Base-by-base conservation (phyloP, 1,284 basidiomycete genomes). In the Inonotus obliquus region DNA sequence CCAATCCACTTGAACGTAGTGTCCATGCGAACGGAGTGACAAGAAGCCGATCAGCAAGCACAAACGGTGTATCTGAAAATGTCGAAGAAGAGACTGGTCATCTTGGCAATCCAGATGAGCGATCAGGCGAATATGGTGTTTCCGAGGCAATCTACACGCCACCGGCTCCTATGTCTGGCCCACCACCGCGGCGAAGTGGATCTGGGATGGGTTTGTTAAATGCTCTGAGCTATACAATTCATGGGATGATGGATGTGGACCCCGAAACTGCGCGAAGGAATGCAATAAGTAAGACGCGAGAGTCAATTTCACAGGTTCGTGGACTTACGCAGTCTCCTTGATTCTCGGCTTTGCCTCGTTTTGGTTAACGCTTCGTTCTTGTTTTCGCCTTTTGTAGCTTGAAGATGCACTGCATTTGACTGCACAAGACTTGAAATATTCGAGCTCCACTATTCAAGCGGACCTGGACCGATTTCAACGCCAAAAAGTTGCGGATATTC, bases 231-330 rank as follows among this genome's bases (percentile, higher is more conserved):
- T 95, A 98, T 75, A 96, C 94, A 23, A 75, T 99, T 63, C 94
- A 96, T 69, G 94, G 94, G 10, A 96, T 99, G 86, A 98, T 99
- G 89, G 97, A 99, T 69, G 92, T 93, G 6, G 97, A 99, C 76
- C 96, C 97, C 0, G 97, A 98, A 76, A 92, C 91, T 14, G 96
- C 96, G 4, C 82, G 97, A 64, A 81, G 96, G 63, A 97, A 90
- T 69, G 87, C 88, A 62, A 98, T 99, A 66, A 91, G 89, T 65
- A 98, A 96, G 77, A 94, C 95, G 1, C 82, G 92, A 69, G 97
- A 99, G 75, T 88, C 86, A 29, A 98, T 99, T 65, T 91, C 92
- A 37, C 92, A 94, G 79, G 94, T 94, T 70, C 68, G 81, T 71
- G 57, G 14, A 41, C 23, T 25, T 21, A 14, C 17, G 4, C 2